Evolutionary conservation across 2,329 filamentous ascomycete species (phyloP).

Genomic region (Mariannaea sp.): DNA sequence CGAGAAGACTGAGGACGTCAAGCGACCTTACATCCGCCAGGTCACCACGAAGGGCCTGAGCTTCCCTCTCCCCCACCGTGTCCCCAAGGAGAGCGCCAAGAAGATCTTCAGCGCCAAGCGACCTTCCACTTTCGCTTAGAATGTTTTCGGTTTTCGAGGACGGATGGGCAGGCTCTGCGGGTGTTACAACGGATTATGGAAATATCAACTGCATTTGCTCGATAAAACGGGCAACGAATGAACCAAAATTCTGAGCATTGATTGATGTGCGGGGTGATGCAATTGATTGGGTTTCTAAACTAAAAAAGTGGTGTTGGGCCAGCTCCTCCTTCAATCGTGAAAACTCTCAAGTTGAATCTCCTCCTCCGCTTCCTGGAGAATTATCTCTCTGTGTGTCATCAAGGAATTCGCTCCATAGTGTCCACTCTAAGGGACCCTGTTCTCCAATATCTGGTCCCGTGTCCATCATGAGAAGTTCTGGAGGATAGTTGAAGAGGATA

Average conservation of each 20-base stretch:
- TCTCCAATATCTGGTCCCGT: constrained; percentile 30
- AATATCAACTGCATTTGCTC: constrained; percentile 64
- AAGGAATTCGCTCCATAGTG: constrained; percentile 52
- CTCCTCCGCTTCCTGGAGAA: constrained; percentile 37
- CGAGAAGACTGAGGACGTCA: constrained; percentile 91
- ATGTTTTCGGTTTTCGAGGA: constrained; percentile 57
- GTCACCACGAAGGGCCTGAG: constrained; percentile 92
- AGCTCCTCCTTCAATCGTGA: constrained; percentile 12
- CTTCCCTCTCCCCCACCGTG: constrained; percentile 98
- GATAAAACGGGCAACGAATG: constrained; percentile 54
- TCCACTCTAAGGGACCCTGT: constrained; percentile 38
- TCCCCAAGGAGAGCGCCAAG: constrained; percentile 79
- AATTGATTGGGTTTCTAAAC: constrained; percentile 38
- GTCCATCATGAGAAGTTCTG: constrained; percentile 35
- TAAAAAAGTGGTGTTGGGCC: constrained; percentile 18
- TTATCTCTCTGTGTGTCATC: constrained; percentile 45
- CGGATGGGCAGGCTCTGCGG: constrained; percentile 60
- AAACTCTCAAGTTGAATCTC: constrained; percentile 23
- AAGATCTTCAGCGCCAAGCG: constrained; percentile 93
- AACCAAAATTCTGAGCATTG: constrained; percentile 45
- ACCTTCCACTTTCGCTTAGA: constrained; percentile 97
- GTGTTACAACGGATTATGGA: constrained; percentile 67
- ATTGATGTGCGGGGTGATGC: constrained; percentile 31
- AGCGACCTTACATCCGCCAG: constrained; percentile 99
- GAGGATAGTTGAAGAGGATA: constrained; percentile 37